Evolutionary conservation across 768 basidiomycete genomes (phyloP).

Genomic region (Leucosporidium creatinivorum): DNA sequence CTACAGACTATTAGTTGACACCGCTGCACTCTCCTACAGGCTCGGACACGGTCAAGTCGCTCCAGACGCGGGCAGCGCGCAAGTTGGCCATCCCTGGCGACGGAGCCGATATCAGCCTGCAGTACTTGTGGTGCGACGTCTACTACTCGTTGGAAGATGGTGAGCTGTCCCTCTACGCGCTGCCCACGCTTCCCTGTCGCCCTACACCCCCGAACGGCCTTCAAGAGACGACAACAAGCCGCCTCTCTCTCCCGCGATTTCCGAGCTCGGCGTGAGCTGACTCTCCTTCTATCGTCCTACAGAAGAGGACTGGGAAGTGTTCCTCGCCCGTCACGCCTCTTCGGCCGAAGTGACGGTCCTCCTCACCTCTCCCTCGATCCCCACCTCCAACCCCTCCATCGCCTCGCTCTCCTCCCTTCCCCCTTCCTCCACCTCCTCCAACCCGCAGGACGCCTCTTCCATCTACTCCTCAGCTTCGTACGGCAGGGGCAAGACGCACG

Average conservation of each 20-base stretch:
- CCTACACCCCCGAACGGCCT: neutral
- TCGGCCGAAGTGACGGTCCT: constrained; percentile 25
- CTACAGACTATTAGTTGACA: neutral
- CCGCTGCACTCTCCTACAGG: neutral
- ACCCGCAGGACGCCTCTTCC: constrained; percentile 30
- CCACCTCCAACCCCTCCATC: constrained; percentile 32
- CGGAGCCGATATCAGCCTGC: constrained; percentile 14
- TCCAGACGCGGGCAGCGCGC: constrained; percentile 23
- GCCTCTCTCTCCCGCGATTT: neutral
- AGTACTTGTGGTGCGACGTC: constrained; percentile 36
- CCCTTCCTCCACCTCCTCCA: constrained; percentile 14
- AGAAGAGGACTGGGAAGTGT: constrained; percentile 38
- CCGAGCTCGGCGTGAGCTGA: neutral
- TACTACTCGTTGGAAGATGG: constrained; percentile 37
- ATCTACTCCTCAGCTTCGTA: constrained; percentile 33
- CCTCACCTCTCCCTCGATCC: constrained; percentile 28
- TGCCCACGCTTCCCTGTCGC: neutral
- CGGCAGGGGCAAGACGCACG: constrained; percentile 16
- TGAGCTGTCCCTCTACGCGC: neutral
- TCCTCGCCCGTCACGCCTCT: constrained; percentile 12
- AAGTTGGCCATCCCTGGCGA: constrained; percentile 28
- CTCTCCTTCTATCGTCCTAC: neutral
- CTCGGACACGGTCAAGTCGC: constrained; percentile 15
- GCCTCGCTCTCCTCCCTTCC: constrained; percentile 30
- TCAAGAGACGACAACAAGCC: neutral